Evolutionary conservation across 805 yeast genomes (phyloP).

Genomic region (Teunomyces panamensis): DNA sequence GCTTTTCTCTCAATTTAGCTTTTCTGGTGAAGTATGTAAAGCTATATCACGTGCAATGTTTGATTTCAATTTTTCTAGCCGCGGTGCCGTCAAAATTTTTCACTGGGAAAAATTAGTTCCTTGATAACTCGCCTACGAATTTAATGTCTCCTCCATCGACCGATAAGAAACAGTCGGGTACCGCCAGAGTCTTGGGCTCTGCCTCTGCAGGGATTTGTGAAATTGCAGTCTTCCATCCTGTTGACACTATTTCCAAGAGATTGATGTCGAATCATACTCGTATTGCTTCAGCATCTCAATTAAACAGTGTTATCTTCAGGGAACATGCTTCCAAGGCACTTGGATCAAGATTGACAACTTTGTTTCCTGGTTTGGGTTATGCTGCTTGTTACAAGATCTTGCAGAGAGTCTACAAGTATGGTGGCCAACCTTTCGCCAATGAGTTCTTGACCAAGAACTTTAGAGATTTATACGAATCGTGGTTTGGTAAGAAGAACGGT

Average conservation of each 20-base stretch:
- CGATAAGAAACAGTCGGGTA: conserved; percentile 84
- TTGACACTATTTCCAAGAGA: conserved; percentile 96
- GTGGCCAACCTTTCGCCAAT: conserved; percentile 98
- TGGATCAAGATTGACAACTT: conserved; percentile 68
- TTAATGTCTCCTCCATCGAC: conserved; percentile 36
- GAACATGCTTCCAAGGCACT: conserved; percentile 72
- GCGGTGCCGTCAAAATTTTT: conserved; percentile 12
- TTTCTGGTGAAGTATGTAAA: no score
- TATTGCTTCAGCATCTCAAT: conserved; percentile 59
- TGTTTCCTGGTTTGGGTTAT: conserved; percentile 97
- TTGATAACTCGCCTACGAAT: not conserved
- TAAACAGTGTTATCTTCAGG: conserved; percentile 84
- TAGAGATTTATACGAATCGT: conserved; percentile 63
- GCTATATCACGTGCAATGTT: not conserved
- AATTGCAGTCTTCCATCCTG: conserved; percentile 96
- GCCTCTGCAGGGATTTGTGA: conserved; percentile 98
- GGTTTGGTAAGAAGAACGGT: conserved; percentile 91
- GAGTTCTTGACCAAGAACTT: conserved; percentile 81
- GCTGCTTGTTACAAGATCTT: conserved; percentile 96
- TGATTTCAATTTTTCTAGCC: conserved; percentile 1
- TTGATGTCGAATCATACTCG: conserved; percentile 78
- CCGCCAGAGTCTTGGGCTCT: conserved; percentile 93
- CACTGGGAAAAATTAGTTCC: conserved; percentile 2
- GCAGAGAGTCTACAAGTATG: conserved; percentile 97
- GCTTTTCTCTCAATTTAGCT: no score